Conservation (phyloP, 1,284 basidiomycete species). For the Tetrapyrgos nigripes region DNA sequence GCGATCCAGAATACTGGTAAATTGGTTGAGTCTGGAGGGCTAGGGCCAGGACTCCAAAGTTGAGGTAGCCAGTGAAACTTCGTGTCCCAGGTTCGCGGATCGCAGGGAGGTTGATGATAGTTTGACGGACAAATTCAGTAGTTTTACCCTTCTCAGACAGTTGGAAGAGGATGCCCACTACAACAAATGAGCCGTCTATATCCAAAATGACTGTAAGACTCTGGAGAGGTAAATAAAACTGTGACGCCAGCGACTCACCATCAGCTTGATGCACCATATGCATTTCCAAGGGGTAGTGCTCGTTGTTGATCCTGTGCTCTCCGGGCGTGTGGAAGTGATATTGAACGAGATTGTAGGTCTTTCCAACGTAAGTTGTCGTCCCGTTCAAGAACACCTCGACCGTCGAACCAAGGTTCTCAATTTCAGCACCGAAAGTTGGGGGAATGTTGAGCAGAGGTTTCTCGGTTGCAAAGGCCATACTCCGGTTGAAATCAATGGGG, state of each 20-base stretch:
- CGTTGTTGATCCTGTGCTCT: conserved; percentile 10
- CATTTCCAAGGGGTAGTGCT: conserved; percentile 16
- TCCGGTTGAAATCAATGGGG: neutral
- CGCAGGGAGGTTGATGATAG: neutral
- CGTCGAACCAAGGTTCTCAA: conserved; percentile 15
- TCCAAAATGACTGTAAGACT: no score
- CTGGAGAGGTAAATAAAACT: neutral
- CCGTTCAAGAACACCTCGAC: conserved; percentile 8
- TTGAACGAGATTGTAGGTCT: conserved; percentile 7
- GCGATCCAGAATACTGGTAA: conserved; percentile 7
- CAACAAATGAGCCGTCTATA: neutral
- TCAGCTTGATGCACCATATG: conserved; percentile 15
- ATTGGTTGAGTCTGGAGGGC: neutral
- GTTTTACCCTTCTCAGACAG: neutral
- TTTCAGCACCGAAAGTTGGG: neutral
- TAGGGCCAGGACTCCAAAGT: neutral
- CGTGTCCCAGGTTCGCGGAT: neutral
- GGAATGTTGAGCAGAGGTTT: neutral
- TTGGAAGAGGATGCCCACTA: conserved; percentile 6
- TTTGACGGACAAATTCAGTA: neutral
- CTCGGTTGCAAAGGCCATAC: neutral
- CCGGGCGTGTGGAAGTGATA: conserved; percentile 17
- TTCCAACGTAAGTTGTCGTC: conserved; percentile 7
- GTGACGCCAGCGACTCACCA: neutral
- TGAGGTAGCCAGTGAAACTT: conserved; percentile 3